Base-by-base conservation (phyloP, 2,329 filamentous ascomycete species). In the Talaromyces sp. region DNA sequence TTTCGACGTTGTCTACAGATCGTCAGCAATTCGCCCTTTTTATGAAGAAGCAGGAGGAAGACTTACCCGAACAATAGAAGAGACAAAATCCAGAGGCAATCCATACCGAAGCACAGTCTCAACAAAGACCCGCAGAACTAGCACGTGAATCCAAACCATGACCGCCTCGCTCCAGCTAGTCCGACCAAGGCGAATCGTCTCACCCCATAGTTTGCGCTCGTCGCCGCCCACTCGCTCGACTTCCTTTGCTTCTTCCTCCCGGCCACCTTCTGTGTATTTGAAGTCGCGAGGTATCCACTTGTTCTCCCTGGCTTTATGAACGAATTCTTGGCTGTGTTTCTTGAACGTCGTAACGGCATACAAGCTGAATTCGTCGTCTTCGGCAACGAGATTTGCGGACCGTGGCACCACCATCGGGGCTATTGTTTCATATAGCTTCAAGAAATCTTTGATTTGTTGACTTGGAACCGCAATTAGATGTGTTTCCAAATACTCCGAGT, bases 81-180 rank as follows among this genome's bases (percentile, higher is more conserved):
- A 89, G 51, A 96, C 87, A 74, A 93, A 99, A 66, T 95, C 89
- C 63, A 97, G 77, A 50, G 94, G 94, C 66, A 99, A 75, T 28
- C 94, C 94, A 70, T 99, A 99, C 64, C 94, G 85, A 69, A 99
- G 79, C n/a, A 99, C 94, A 5, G 92, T 96, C 81, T 99, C 94
- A 19, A 99, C 94, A 74, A 97, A 99, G 19, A 97, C 92, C 56
- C 94, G 82, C 67, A 99, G 77, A 6, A 92, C 89, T 68, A 97
- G 80, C 28, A 96, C 89, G 70, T 99, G 94, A 52, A 96, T 83
- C 91, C 92, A 96, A 56, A 93, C 88, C 90, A 96, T 96, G 64
- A 96, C 91, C 62, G 88, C 88, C 77, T 99, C 94, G 70, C 91
- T 93, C 85, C 94, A 99, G 15, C 91, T 91, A n/a, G 91, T 96